Evolutionary conservation across 768 basidiomycete genomes (phyloP), one percentile per base, ranked within the genome.

Genomic region (Cyclocybe cylindracea): DNA sequence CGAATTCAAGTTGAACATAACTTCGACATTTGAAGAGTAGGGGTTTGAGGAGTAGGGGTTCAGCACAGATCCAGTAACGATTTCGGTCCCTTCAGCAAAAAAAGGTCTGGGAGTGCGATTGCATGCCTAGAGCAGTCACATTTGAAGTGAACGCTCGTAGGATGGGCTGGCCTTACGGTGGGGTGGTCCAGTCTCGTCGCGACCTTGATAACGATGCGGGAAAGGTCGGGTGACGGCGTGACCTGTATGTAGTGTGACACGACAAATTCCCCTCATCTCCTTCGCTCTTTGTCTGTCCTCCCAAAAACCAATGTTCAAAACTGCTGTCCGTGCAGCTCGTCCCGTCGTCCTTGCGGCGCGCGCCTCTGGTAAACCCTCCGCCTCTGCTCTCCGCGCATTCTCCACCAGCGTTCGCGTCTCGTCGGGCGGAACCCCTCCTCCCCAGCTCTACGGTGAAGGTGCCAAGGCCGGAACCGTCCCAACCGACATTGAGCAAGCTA

Each of bases 401-500:
- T 86, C 87, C 35, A 77, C 77, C 38, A 81, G 82, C 32, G 63
- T 80, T 33, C 72, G 77, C 49, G 77, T 78, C 42, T 71, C 72
- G 44, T 89, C 89, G 5, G 86, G 73, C 35, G 66, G 68, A 14
- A 70, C 85, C 33, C 77, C 81, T 11, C 74, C 85, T 52, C 88
- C 90, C 44, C 74, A 80, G 49, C 72, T 93, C 57, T 87, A 76
- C 58, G 91, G 91, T 56, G 64, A 79, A 45, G 91, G 91, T 66
- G 82, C 79, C 63, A 85, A 88, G 66, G 50, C 82, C 31, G 87
- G 90, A 46, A 79, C 84, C 61, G 83, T 93, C 57, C 86, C 94
- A 47, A 89, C 89, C 53, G 91, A 93, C 72, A 78, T 86, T 57
- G 83, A 90, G 57, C 96, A 99, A 73, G 84, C 95, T 11, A 99